Conservation (phyloP, 768 basidiomycete species). For the Heimioporus sp. region DNA sequence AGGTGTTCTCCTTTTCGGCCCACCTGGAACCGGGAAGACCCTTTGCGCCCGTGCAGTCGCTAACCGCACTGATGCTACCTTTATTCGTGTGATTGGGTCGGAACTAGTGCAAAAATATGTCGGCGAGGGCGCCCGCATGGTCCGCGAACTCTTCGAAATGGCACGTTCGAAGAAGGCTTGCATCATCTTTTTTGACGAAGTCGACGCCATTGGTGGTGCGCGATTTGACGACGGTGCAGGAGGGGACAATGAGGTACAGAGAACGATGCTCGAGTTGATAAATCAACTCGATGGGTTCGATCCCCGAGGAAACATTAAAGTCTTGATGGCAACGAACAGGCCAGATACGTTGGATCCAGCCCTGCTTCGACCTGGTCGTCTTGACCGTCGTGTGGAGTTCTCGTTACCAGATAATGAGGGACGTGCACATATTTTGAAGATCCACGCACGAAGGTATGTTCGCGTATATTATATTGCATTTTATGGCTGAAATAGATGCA, state of each 20-base stretch:
- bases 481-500: not conserved
- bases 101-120: slow-evolving; percentile 99
- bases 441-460: slow-evolving; percentile 89
- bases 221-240: slow-evolving; percentile 98
- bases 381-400: slow-evolving; percentile 98
- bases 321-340: slow-evolving; percentile 99
- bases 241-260: slow-evolving; percentile 97
- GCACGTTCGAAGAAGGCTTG: slow-evolving; percentile 98
- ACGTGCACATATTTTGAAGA: slow-evolving; percentile 92
- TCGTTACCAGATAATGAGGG: slow-evolving; percentile 93
- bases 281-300: slow-evolving; percentile 99
- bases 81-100: slow-evolving; percentile 98
- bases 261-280: slow-evolving; percentile 99
- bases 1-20: slow-evolving; percentile 93
- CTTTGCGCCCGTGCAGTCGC: slow-evolving; percentile 98
- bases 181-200: slow-evolving; percentile 99
- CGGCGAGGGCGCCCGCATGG: slow-evolving; percentile 98
- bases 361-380: slow-evolving; percentile 88
- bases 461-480: not conserved
- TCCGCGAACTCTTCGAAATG: slow-evolving; percentile 98
- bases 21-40: slow-evolving; percentile 98
- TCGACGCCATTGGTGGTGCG: slow-evolving; percentile 97
- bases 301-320: slow-evolving; percentile 98
- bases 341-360: slow-evolving; percentile 99
- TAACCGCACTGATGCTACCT: slow-evolving; percentile 97